phyloP scores from a whole-genome alignment of 1,284 basidiomycete species.

The Trametes hirsuta region DNA sequence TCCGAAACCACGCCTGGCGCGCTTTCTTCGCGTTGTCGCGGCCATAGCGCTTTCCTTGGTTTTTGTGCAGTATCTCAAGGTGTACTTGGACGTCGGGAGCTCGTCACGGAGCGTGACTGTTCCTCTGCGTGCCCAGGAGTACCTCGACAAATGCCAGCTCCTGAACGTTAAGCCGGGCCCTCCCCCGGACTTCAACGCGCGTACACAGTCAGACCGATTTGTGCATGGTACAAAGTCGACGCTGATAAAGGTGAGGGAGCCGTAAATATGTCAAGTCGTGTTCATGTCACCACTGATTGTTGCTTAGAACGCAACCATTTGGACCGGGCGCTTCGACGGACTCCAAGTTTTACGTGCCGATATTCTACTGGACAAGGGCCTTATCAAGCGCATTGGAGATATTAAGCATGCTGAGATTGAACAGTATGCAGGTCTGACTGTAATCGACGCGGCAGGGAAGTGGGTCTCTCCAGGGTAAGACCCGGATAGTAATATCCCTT shows the following conservation, averaged over 20 bases:
- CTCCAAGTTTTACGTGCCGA: constrained; percentile 55
- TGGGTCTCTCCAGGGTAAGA: constrained; percentile 33
- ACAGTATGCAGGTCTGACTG: constrained; percentile 15
- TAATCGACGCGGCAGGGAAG: constrained; percentile 29
- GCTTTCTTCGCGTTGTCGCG: constrained; percentile 5
- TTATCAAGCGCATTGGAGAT: constrained; percentile 56
- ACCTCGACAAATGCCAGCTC: constrained; percentile 43
- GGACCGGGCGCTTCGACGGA: constrained; percentile 62
- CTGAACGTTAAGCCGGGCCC: constrained; percentile 44
- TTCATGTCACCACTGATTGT: neutral
- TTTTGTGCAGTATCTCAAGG: neutral
- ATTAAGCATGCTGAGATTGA: constrained; percentile 26
- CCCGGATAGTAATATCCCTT: too few species aligned
- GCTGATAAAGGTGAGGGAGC: constrained; percentile 35
- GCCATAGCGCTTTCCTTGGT: constrained; percentile 1
- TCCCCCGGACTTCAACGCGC: constrained; percentile 48
- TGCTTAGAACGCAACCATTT: constrained; percentile 59
- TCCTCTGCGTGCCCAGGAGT: constrained; percentile 33
- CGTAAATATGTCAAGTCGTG: neutral
- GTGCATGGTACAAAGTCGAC: constrained; percentile 61
- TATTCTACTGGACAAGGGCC: constrained; percentile 56
- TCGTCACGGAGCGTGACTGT: constrained; percentile 4
- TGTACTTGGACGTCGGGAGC: neutral
- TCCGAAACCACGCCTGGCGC: neutral
- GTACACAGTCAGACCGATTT: constrained; percentile 68